These are phyloP conservation scores for Amphirosellinia nigrospora DNA, from an alignment of 495 filamentous ascomycete species.

Conservation along the genomic window DNA sequence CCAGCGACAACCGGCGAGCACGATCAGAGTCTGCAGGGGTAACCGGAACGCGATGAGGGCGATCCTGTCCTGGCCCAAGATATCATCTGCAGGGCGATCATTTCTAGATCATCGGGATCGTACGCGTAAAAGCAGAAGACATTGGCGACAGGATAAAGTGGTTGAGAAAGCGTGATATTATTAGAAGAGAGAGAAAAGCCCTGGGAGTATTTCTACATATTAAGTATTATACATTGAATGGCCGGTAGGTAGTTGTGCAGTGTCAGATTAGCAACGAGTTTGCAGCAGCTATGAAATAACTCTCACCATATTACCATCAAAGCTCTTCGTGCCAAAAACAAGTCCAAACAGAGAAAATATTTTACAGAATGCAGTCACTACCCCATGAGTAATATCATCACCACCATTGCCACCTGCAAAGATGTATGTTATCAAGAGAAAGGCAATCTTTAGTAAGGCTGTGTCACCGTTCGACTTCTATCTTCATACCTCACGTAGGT, in stretches of 20 bases:
- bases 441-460: too few relatives aligned
- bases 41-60: background rate
- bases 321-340: background rate
- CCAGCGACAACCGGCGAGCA: background rate
- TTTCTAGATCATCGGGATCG: conserved; percentile 1
- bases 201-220: too few relatives aligned
- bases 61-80: background rate
- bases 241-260: background rate
- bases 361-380: too few relatives aligned
- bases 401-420: too few relatives aligned
- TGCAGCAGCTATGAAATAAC: background rate
- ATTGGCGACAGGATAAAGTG: background rate
- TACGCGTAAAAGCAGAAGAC: conserved; percentile 14
- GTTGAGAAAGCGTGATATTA: too few relatives aligned
- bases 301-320: background rate
- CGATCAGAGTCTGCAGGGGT: conserved; percentile 5
- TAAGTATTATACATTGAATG: background rate
- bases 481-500: conserved; percentile 20
- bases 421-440: conserved; percentile 53
- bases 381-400: too few relatives aligned
- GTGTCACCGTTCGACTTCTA: too few relatives aligned
- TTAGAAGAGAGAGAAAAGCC: too few relatives aligned
- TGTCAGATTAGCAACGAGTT: background rate
- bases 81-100: background rate
- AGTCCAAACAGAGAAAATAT: too few relatives aligned